These are phyloP conservation scores for Zea luxurians DNA, from an alignment of 176 grass and related monocot species.

Conservation along the genomic window DNA sequence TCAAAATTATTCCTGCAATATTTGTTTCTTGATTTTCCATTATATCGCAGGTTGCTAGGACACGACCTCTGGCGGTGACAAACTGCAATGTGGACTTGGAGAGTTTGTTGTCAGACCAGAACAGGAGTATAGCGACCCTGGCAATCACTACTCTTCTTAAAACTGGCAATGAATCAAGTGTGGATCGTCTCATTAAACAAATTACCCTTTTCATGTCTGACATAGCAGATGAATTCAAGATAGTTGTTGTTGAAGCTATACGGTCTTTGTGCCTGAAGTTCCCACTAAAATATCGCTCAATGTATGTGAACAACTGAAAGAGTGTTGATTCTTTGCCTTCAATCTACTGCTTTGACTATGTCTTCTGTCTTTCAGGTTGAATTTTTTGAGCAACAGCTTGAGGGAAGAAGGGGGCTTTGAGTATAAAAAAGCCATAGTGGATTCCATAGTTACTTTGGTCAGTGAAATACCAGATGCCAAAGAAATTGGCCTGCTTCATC, in stretches of 20 bases:
- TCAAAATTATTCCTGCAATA: neutral
- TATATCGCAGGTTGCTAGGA: slow-evolving; percentile 68
- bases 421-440: slow-evolving; percentile 97
- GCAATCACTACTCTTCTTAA: slow-evolving; percentile 96
- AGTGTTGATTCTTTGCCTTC: slow-evolving; percentile 3
- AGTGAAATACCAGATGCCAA: slow-evolving; percentile 94
- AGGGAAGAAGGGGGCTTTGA: slow-evolving; percentile 98
- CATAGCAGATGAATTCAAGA: slow-evolving; percentile 98
- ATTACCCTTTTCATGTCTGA: slow-evolving; percentile 96
- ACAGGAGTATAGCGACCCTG: slow-evolving; percentile 97
- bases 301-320: slow-evolving; percentile 56
- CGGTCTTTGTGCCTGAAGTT: slow-evolving; percentile 91
- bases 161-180: slow-evolving; percentile 96
- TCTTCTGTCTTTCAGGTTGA: slow-evolving; percentile 63
- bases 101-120: slow-evolving; percentile 85
- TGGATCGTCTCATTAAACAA: slow-evolving; percentile 95
- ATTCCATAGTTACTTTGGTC: slow-evolving; percentile 89
- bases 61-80: slow-evolving; percentile 88
- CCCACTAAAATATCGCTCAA: slow-evolving; percentile 90
- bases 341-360: slow-evolving; percentile 5
- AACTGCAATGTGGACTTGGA: slow-evolving; percentile 91
- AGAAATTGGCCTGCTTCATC: slow-evolving; percentile 88
- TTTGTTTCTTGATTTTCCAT: slow-evolving; percentile 36
- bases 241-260: slow-evolving; percentile 96
- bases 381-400: slow-evolving; percentile 93